Base-by-base conservation (phyloP, 768 basidiomycete species). In the Mycena rebaudengoi region DNA sequence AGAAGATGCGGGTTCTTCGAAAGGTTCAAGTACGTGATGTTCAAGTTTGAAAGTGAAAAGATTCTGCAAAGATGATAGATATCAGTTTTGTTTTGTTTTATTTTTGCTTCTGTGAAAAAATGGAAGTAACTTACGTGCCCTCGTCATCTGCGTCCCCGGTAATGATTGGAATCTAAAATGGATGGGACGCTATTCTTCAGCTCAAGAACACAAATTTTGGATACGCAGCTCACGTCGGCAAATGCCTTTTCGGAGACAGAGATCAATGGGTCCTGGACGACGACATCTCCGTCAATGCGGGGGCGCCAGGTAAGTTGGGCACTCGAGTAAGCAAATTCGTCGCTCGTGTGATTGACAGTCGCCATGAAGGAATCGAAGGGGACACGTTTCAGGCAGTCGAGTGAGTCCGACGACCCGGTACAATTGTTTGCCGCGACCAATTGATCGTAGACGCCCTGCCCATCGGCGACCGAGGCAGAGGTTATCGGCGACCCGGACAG, bases 131-230 rank as follows among this genome's bases (percentile, higher is more conserved):
- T 68, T 55, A 79, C 70, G 80, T 79, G 54, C 79, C 80, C 56
- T 81, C 80, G 32, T 82, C 81, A 49, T 82, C 79, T 29, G 76
- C 75, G 54, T 79, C 72, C 1, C 82, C 82, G 20, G 71, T 65
- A 21, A 77, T 66, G 39, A 66, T 61, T 18, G 76, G 73, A 25
- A 71, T 51, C 65, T 70, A 66, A n/a, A n/a, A n/a, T n/a, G n/a
- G n/a, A n/a, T n/a, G n/a, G n/a, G n/a, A n/a, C n/a, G n/a, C n/a
- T n/a, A n/a, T n/a, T n/a, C n/a, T n/a, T n/a, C n/a, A n/a, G n/a
- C n/a, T n/a, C n/a, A n/a, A n/a, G n/a, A n/a, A n/a, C n/a, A n/a
- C n/a, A n/a, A n/a, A n/a, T n/a, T n/a, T n/a, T n/a, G n/a, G n/a
- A n/a, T n/a, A n/a, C n/a, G n/a, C n/a, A n/a, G 32, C 70, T 63